Evolutionary conservation across 2,329 filamentous ascomycete species (phyloP).

Genomic region (Blumeriella jaapii): DNA sequence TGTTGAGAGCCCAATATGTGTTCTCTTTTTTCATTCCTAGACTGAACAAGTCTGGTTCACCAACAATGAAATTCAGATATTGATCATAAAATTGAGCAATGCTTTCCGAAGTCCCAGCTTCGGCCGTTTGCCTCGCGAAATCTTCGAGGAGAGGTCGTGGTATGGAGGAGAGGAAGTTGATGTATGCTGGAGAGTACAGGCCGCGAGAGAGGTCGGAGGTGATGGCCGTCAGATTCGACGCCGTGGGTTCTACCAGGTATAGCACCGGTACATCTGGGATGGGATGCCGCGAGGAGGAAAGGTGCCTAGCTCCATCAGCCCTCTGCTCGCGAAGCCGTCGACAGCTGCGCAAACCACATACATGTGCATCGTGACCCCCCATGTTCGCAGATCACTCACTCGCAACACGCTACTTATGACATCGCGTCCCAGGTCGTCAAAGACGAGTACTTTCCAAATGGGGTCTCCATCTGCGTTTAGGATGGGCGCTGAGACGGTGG

Average conservation of each 20-base stretch:
- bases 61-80: constrained; percentile 94
- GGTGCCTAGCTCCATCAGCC: constrained; percentile 47
- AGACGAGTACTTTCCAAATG: constrained; percentile 96
- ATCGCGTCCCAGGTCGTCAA: constrained; percentile 83
- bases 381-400: constrained; percentile 82
- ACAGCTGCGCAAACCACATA: constrained; percentile 32
- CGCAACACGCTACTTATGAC: constrained; percentile 93
- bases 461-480: constrained; percentile 80
- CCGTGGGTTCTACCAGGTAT: constrained; percentile 86
- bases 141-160: constrained; percentile 85
- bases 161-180: constrained; percentile 94
- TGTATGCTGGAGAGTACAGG: constrained; percentile 85
- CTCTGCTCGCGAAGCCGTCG: constrained; percentile 2
- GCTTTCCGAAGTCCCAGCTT: constrained; percentile 73
- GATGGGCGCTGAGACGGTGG: constrained; percentile 65
- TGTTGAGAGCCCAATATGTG: constrained; percentile 94
- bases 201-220: constrained; percentile 76
- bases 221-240: constrained; percentile 69
- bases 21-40: constrained; percentile 83
- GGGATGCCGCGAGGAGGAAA: constrained; percentile 68
- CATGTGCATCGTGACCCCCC: constrained; percentile 97
- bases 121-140: constrained; percentile 79
- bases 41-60: constrained; percentile 90
- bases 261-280: constrained; percentile 96
- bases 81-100: constrained; percentile 93